These are phyloP conservation scores for Gnomoniopsis smithogilvyi DNA, from an alignment of 2,329 filamentous ascomycete genomes.

Conservation along the genomic window DNA sequence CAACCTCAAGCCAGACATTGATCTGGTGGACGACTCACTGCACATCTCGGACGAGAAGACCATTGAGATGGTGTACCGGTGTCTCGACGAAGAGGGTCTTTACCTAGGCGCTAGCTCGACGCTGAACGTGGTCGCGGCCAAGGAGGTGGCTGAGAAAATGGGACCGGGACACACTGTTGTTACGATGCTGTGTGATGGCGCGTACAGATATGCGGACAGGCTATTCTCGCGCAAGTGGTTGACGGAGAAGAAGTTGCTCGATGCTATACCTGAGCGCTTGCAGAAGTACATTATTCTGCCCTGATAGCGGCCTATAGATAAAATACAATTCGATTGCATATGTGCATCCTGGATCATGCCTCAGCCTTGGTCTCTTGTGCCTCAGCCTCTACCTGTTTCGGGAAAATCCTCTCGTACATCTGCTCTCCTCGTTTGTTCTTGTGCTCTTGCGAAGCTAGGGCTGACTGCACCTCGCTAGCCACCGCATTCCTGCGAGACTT, in stretches of 20 bases:
- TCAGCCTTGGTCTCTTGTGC: constrained; percentile 3
- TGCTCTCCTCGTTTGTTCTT: constrained; percentile 19
- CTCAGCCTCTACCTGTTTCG: constrained; percentile 1
- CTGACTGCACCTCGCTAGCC: constrained; percentile 24
- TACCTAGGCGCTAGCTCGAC: constrained; percentile 93
- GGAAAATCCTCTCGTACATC: constrained; percentile 32
- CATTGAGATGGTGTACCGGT: constrained; percentile 96
- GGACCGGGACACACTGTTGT: constrained; percentile 89
- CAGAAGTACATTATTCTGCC: constrained; percentile 93
- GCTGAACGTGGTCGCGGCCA: constrained; percentile 91
- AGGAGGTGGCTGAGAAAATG: constrained; percentile 87
- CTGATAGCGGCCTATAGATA: constrained; percentile 34
- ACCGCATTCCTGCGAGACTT: constrained; percentile 19
- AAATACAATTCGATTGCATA: constrained; percentile 3
- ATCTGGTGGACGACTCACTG: constrained; percentile 78
- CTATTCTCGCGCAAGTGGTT: constrained; percentile 93
- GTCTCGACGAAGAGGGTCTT: constrained; percentile 90
- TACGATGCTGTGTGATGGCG: constrained; percentile 90
- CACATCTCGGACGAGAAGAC: constrained; percentile 88
- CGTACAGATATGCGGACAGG: constrained; percentile 94
- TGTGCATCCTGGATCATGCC: background rate
- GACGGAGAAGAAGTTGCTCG: constrained; percentile 76
- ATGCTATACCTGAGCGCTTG: constrained; percentile 77
- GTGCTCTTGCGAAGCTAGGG: constrained; percentile 19
- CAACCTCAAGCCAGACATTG: constrained; percentile 83